phyloP scores from a whole-genome alignment of 345 rosid genomes.

The Salix viminalis region DNA sequence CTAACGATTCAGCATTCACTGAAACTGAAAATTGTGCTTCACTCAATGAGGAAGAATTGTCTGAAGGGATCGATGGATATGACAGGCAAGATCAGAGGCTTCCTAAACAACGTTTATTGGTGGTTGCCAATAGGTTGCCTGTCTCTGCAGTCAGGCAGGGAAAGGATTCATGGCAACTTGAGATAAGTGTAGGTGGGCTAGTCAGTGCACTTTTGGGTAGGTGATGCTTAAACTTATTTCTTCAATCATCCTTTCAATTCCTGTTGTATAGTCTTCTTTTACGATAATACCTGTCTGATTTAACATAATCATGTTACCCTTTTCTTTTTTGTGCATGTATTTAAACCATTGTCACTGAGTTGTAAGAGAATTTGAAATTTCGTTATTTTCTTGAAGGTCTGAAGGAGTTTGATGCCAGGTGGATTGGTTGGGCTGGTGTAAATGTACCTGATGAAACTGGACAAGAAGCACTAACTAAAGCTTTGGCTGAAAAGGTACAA shows the following conservation, averaged over 20 bases:
- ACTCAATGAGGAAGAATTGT: slow-evolving; percentile 25
- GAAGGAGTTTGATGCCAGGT: slow-evolving; percentile 54
- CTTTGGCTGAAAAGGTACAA: slow-evolving; percentile 53
- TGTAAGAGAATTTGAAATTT: neutral
- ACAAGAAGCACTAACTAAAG: slow-evolving; percentile 39
- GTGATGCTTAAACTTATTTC: neutral
- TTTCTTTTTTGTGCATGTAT: neutral
- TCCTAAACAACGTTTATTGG: slow-evolving; percentile 50
- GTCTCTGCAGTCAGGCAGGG: slow-evolving; percentile 50
- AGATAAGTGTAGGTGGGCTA: slow-evolving; percentile 51
- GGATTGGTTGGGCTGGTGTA: slow-evolving; percentile 74
- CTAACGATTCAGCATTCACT: slow-evolving; percentile 16
- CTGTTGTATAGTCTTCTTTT: neutral
- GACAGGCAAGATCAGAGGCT: slow-evolving; percentile 25
- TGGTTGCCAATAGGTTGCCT: slow-evolving; percentile 58
- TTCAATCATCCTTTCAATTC: neutral
- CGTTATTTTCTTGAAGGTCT: slow-evolving; percentile 36
- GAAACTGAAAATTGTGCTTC: slow-evolving; percentile 23
- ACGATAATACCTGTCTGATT: neutral
- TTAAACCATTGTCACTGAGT: neutral
- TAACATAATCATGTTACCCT: neutral
- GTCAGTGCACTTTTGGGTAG: slow-evolving; percentile 57
- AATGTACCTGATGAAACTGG: slow-evolving; percentile 54
- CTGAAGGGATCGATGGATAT: slow-evolving; percentile 21
- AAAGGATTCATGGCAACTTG: slow-evolving; percentile 48